phyloP scores from a whole-genome alignment of 805 yeast species.

The Jamesozyma lodderae region DNA sequence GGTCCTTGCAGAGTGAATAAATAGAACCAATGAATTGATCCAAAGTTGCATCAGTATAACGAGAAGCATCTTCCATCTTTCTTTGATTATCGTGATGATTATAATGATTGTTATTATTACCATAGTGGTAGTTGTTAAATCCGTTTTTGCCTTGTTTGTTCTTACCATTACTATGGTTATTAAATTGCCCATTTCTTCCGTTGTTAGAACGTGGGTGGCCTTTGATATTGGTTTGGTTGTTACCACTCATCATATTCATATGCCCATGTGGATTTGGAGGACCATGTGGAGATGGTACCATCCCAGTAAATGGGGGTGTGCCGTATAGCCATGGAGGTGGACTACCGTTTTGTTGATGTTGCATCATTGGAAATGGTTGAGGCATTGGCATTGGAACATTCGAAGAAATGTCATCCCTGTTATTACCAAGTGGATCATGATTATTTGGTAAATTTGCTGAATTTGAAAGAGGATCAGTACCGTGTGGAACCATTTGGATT shows the following conservation, averaged over 20 bases:
- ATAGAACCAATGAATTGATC: conserved; percentile 66
- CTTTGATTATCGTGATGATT: conserved; percentile 8
- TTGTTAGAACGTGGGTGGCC: conserved; percentile 4
- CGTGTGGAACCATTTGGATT: conserved; percentile 9
- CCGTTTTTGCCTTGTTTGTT: conserved; percentile 11
- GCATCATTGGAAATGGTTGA: conserved; percentile 10
- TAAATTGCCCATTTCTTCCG: conserved; percentile 3
- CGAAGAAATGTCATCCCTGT: not conserved
- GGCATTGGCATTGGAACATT: conserved; percentile 5
- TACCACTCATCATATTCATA: conserved; percentile 8
- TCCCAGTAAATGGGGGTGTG: conserved; percentile 23
- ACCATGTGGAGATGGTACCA: conserved; percentile 21
- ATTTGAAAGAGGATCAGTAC: not conserved
- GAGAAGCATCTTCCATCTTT: conserved; percentile 53
- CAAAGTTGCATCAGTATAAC: conserved; percentile 56
- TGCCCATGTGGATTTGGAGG: conserved; percentile 10
- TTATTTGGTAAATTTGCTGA: not conserved
- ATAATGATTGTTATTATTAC: conserved; percentile 7
- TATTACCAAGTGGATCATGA: conserved; percentile 1
- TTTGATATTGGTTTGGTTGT: conserved; percentile 18
- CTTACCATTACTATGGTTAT: conserved; percentile 4
- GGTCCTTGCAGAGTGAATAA: conserved; percentile 81
- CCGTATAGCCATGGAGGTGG: conserved; percentile 31
- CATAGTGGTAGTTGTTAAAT: conserved; percentile 5
- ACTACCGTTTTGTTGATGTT: conserved; percentile 17